Evolutionary conservation across 1,139 yeast species (phyloP).

Genomic region (Suhomyces guaymorum): DNA sequence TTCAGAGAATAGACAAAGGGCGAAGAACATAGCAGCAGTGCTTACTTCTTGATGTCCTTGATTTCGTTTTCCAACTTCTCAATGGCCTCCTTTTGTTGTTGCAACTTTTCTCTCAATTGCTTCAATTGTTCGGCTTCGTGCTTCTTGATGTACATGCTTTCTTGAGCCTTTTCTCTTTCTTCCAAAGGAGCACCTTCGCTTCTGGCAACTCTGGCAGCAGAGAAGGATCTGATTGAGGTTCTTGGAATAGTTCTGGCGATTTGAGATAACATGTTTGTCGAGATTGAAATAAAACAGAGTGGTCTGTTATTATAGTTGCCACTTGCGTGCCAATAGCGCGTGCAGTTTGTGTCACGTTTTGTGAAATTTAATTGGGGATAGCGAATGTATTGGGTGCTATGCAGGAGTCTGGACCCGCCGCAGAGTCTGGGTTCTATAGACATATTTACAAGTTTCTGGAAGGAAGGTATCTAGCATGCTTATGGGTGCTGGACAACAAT

Average conservation of each 20-base stretch:
- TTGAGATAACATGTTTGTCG: slow-evolving; percentile 35
- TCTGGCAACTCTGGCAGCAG: slow-evolving; percentile 36
- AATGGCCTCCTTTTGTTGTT: slow-evolving; percentile 47
- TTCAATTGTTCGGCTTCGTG: slow-evolving; percentile 53
- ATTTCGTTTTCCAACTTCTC: slow-evolving; percentile 44
- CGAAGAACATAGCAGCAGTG: no score
- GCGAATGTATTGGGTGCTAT: neutral
- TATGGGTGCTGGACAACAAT: slow-evolving; percentile 61
- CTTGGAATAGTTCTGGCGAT: slow-evolving; percentile 31
- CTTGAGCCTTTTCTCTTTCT: slow-evolving; percentile 50
- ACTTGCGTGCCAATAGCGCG: slow-evolving; percentile 3
- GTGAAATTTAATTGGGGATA: slow-evolving; percentile 5
- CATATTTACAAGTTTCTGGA: slow-evolving; percentile 33
- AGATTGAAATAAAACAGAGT: neutral
- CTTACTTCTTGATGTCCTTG: slow-evolving; percentile 37
- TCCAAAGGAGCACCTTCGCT: slow-evolving; percentile 34
- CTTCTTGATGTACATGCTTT: slow-evolving; percentile 44
- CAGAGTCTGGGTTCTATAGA: slow-evolving; percentile 4
- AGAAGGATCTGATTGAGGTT: slow-evolving; percentile 39
- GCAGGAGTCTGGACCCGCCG: no score
- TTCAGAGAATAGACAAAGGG: no score
- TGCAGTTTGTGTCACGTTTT: slow-evolving; percentile 3
- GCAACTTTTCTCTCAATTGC: slow-evolving; percentile 47
- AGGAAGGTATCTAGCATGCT: slow-evolving; percentile 50
- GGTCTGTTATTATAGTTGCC: slow-evolving; percentile 5